Evolutionary conservation across 2,329 filamentous ascomycete species (phyloP).

Genomic region (Parastagonospora avenae): DNA sequence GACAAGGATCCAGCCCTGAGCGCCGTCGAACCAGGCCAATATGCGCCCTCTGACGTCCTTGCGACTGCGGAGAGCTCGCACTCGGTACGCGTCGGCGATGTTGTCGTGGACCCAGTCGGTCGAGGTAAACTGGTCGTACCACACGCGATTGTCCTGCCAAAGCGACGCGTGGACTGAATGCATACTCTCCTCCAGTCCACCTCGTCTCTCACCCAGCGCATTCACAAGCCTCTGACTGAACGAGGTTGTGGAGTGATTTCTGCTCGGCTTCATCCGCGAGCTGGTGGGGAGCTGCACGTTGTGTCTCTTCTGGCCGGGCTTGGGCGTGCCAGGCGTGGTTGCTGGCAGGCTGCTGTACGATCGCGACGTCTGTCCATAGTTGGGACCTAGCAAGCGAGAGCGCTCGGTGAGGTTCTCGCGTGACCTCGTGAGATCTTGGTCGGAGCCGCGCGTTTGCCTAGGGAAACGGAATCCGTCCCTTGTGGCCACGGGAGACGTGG

Average conservation of each 20-base stretch:
- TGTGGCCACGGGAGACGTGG: slow-evolving; percentile 39
- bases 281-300: slow-evolving; percentile 41
- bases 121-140: slow-evolving; percentile 98
- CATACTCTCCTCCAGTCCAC: slow-evolving; percentile 58
- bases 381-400: slow-evolving; percentile 53
- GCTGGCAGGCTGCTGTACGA: slow-evolving; percentile 53
- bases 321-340: slow-evolving; percentile 49
- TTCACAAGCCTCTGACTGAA: slow-evolving; percentile 60
- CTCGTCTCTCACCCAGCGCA: slow-evolving; percentile 59
- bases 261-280: slow-evolving; percentile 39
- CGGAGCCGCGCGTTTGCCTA: slow-evolving; percentile 40
- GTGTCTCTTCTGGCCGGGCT: slow-evolving; percentile 46
- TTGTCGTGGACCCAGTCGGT: slow-evolving; percentile 99
- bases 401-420: slow-evolving; percentile 51
- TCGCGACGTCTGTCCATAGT: slow-evolving; percentile 34
- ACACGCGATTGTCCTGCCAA: slow-evolving; percentile 83
- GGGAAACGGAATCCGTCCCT: slow-evolving; percentile 26
- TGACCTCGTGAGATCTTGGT: slow-evolving; percentile 38
- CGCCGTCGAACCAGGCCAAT: slow-evolving; percentile 77
- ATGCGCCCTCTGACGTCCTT: slow-evolving; percentile 86
- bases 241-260: slow-evolving; percentile 40
- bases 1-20: slow-evolving; percentile 92
- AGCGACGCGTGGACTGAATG: slow-evolving; percentile 69
- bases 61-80: slow-evolving; percentile 79
- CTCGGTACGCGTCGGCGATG: slow-evolving; percentile 89